These are phyloP conservation scores for Emergomyces pasteurianus DNA, from an alignment of 2,329 filamentous ascomycete genomes.

Conservation along the genomic window DNA sequence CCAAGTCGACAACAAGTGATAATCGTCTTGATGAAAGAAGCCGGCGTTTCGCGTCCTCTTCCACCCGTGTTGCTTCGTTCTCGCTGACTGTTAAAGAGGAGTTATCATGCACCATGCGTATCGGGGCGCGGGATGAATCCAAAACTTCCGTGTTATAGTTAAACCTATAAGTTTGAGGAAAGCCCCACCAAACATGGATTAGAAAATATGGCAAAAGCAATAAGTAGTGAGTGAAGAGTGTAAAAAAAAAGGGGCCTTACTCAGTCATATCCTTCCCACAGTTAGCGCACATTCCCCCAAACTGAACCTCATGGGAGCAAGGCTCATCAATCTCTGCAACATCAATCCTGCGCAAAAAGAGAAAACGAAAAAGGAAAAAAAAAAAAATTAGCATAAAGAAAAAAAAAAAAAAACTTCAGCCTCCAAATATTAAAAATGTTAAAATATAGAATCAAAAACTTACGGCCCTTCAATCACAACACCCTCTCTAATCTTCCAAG, in stretches of 20 bases:
- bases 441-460: conserved; percentile 12
- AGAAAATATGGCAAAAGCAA: too few relatives aligned
- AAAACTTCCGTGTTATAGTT: conserved; percentile 70
- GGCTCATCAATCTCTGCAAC: conserved; percentile 75
- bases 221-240: too few relatives aligned
- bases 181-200: neutral
- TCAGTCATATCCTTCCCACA: conserved; percentile 96
- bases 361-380: neutral
- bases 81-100: conserved; percentile 74
- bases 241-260: conserved; percentile 27
- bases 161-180: conserved; percentile 29
- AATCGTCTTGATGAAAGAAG: conserved; percentile 72
- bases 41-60: conserved; percentile 75
- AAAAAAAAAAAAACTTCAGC: neutral
- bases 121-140: conserved; percentile 75
- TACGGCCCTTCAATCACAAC: conserved; percentile 34
- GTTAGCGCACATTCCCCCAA: conserved; percentile 75
- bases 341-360: conserved; percentile 30
- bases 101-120: conserved; percentile 92
- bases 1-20: conserved; percentile 88
- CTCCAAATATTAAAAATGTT: neutral
- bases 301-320: conserved; percentile 84
- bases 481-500: conserved; percentile 55
- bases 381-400: neutral
- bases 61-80: conserved; percentile 65